Conservation (phyloP, 2,329 filamentous ascomycete species). For the Trichophyton schoenleinii region DNA sequence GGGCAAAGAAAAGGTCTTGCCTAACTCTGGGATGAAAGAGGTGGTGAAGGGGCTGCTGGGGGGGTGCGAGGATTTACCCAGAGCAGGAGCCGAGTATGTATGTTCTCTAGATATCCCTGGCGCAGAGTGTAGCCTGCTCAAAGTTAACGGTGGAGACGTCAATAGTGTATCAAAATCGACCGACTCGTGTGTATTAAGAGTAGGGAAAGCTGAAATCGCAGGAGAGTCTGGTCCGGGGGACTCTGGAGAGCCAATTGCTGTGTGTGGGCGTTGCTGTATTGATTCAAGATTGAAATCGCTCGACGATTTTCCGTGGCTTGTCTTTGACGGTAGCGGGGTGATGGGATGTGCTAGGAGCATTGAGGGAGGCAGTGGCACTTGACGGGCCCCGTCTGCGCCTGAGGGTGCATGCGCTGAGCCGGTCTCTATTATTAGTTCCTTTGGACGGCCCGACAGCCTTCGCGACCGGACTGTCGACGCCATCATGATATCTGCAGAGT, state of each 20-base stretch:
- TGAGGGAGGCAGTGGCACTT: conserved; percentile 21
- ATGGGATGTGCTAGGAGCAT: conserved; percentile 17
- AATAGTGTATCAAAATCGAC: conserved; percentile 23
- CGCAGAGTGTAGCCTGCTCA: conserved; percentile 30
- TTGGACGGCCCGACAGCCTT: conserved; percentile 64
- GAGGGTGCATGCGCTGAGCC: conserved; percentile 20
- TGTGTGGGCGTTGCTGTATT: not conserved
- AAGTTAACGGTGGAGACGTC: conserved; percentile 15
- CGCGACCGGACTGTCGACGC: conserved; percentile 54
- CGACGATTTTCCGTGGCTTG: not conserved
- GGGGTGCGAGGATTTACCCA: not conserved
- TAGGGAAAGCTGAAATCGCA: conserved; percentile 30
- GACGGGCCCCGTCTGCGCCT: conserved; percentile 17
- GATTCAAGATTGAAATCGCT: not conserved
- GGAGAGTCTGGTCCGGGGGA: conserved; percentile 30
- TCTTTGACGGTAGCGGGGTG: conserved; percentile 18
- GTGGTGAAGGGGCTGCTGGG: conserved; percentile 2
- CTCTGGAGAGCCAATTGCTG: conserved; percentile 22
- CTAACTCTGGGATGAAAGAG: conserved; percentile 4
- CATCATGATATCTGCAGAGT: conserved; percentile 22
- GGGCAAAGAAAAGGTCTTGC: conserved; percentile 6
- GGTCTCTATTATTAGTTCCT: conserved; percentile 84
- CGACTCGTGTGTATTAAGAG: conserved; percentile 35
- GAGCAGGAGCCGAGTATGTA: not conserved
- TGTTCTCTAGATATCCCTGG: conserved; percentile 19